These are phyloP conservation scores for Juglanconis juglandina DNA, from an alignment of 2,329 filamentous ascomycete species.

Conservation along the genomic window DNA sequence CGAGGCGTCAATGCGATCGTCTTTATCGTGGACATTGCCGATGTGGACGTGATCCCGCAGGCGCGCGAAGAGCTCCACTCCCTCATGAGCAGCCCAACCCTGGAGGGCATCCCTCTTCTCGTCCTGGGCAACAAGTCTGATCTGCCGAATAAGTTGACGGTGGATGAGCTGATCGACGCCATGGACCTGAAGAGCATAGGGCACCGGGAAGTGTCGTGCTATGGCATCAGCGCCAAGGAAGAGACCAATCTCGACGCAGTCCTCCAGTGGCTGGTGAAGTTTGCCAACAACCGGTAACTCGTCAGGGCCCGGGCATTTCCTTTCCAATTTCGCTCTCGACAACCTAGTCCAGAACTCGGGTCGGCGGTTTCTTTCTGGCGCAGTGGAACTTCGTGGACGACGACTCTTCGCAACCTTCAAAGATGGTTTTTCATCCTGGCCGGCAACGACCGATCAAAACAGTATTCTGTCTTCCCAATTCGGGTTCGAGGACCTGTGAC, in stretches of 20 bases:
- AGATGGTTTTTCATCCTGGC: slow-evolving; percentile 18
- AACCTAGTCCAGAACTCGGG: slow-evolving; percentile 1
- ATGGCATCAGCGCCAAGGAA: slow-evolving; percentile 97
- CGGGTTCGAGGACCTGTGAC: slow-evolving; percentile 1
- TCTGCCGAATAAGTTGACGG: slow-evolving; percentile 81
- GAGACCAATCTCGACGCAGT: slow-evolving; percentile 98
- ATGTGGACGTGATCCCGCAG: slow-evolving; percentile 72
- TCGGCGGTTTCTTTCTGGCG: slow-evolving; percentile 15
- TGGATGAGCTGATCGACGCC: slow-evolving; percentile 92
- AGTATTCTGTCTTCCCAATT: slow-evolving; percentile 9
- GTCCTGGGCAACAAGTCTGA: slow-evolving; percentile 98
- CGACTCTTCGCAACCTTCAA: slow-evolving; percentile 6
- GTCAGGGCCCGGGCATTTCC: background rate
- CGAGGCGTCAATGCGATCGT: slow-evolving; percentile 96
- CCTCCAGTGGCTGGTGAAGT: slow-evolving; percentile 91
- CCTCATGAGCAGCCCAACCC: slow-evolving; percentile 76
- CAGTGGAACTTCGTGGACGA: slow-evolving; percentile 12
- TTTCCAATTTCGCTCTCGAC: slow-evolving; percentile 1
- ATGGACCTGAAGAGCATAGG: slow-evolving; percentile 86
- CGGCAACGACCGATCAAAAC: slow-evolving; percentile 19
- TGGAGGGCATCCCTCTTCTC: slow-evolving; percentile 86
- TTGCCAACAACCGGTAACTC: slow-evolving; percentile 64
- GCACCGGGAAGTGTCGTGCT: slow-evolving; percentile 93
- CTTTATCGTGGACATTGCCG: slow-evolving; percentile 96
- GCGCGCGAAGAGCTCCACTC: slow-evolving; percentile 91